phyloP scores from a whole-genome alignment of 2,329 filamentous ascomycete genomes.

The Macrophomina pseudophaseolina region DNA sequence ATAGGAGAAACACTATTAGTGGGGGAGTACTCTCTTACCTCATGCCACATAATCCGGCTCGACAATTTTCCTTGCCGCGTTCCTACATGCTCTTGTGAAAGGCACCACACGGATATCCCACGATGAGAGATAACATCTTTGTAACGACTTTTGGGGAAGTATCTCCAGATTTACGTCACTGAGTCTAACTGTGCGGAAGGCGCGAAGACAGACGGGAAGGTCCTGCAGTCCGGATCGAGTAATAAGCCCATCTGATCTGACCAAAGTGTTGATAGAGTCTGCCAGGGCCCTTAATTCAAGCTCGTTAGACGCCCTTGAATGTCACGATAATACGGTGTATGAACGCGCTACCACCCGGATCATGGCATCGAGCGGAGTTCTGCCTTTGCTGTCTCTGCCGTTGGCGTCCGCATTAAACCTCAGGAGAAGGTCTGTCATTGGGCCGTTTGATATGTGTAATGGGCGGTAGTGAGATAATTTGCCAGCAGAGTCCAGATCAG shows the following conservation, averaged over 20 bases:
- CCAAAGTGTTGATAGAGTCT: background rate
- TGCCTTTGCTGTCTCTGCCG: background rate
- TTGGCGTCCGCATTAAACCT: background rate
- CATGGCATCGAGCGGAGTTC: background rate
- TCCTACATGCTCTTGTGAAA: no score
- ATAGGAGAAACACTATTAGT: no score
- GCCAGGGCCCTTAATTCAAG: no score
- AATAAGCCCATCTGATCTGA: background rate
- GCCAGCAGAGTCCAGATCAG: no score
- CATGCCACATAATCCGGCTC: no score
- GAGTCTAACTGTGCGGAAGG: fast-evolving
- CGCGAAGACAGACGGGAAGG: fast-evolving
- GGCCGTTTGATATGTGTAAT: background rate
- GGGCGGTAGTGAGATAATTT: background rate
- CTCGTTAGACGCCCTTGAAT: no score
- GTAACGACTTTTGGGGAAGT: background rate
- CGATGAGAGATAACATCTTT: background rate
- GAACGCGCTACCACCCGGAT: background rate
- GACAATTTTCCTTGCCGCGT: background rate
- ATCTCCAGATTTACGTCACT: background rate
- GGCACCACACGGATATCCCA: no score
- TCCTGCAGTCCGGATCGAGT: background rate
- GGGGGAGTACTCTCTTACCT: no score
- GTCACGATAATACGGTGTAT: no score
- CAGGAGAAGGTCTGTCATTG: background rate